Conservation (phyloP, 768 basidiomycete species). For the Suillus fuscotomentosus region DNA sequence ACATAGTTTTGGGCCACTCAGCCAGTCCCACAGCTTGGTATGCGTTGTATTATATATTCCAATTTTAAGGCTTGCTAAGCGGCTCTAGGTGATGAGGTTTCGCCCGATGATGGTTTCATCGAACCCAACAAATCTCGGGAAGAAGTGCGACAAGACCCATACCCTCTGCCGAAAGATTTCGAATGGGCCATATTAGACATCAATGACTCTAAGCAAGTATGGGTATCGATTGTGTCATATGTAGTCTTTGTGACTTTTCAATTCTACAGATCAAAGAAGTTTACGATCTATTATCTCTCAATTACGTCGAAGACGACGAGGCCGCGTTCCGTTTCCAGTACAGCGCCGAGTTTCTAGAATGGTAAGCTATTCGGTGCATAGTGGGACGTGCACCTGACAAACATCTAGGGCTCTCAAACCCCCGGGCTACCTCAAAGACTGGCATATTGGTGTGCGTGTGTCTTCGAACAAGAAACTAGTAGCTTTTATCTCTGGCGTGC, state of each 20-base stretch:
- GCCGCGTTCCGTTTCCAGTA: constrained; percentile 98
- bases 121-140: constrained; percentile 75
- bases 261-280: constrained; percentile 77
- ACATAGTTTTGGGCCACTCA: constrained; percentile 94
- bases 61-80: not conserved
- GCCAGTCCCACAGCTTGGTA: constrained; percentile 89
- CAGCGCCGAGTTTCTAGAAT: constrained; percentile 88
- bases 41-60: constrained; percentile 8
- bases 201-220: constrained; percentile 68
- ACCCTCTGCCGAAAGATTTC: constrained; percentile 87
- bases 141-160: constrained; percentile 86
- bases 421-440: constrained; percentile 89
- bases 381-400: not conserved
- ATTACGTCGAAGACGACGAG: constrained; percentile 96
- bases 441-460: constrained; percentile 96
- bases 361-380: constrained; percentile 46
- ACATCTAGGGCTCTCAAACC: constrained; percentile 83
- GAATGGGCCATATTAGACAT: constrained; percentile 88
- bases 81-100: constrained; percentile 55
- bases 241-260: constrained; percentile 5
- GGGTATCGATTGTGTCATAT: not conserved
- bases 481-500: constrained; percentile 94
- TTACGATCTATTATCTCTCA: constrained; percentile 84
- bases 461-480: constrained; percentile 90
- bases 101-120: constrained; percentile 81